A percentile compares a stretch with the other conserved stretches of the same genome.
phyloP scores from a whole-genome alignment of 768 basidiomycete species.

The Galerina marginata region DNA sequence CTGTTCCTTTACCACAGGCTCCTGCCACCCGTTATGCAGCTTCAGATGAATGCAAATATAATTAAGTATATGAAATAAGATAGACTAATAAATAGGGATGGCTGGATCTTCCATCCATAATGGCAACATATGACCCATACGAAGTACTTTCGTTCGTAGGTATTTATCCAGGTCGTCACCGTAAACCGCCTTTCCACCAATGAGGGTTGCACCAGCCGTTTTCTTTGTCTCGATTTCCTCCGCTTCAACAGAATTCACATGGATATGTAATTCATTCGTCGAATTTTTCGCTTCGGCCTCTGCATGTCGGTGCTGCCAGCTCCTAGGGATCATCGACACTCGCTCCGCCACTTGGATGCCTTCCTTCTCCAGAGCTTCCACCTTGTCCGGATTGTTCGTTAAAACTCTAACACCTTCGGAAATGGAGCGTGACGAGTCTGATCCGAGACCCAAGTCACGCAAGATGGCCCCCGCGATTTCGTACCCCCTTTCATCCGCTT shows the following conservation, averaged over 20 bases:
- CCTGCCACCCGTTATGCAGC: neutral
- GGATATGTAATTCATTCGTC: slow-evolving; percentile 19
- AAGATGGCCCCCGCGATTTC: slow-evolving; percentile 91
- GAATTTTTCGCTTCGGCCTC: slow-evolving; percentile 32
- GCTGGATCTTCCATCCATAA: slow-evolving; percentile 50
- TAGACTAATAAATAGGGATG: slow-evolving; percentile 26
- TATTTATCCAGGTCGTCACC: slow-evolving; percentile 95
- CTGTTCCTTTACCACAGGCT: neutral
- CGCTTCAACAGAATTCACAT: slow-evolving; percentile 20
- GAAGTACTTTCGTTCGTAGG: slow-evolving; percentile 91
- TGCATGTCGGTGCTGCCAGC: slow-evolving; percentile 66
- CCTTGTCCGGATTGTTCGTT: slow-evolving; percentile 99
- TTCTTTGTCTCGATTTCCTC: slow-evolving; percentile 42
- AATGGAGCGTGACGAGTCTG: slow-evolving; percentile 39
- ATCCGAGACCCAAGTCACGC: slow-evolving; percentile 81
- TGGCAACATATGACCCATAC: slow-evolving; percentile 95
- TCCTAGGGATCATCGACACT: slow-evolving; percentile 92
- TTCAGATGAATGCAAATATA: slow-evolving; percentile 1
- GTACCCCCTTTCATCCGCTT: slow-evolving; percentile 93
- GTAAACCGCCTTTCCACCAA: slow-evolving; percentile 76
- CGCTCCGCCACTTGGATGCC: slow-evolving; percentile 83
- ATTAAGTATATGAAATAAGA: slow-evolving; percentile 13
- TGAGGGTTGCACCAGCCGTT: slow-evolving; percentile 73
- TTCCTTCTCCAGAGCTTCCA: slow-evolving; percentile 84
- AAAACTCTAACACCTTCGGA: slow-evolving; percentile 73